Evolutionary conservation across 2,329 filamentous ascomycete genomes (phyloP), one percentile per base, ranked within the genome.

Genomic region (Aspergillus hortae): DNA sequence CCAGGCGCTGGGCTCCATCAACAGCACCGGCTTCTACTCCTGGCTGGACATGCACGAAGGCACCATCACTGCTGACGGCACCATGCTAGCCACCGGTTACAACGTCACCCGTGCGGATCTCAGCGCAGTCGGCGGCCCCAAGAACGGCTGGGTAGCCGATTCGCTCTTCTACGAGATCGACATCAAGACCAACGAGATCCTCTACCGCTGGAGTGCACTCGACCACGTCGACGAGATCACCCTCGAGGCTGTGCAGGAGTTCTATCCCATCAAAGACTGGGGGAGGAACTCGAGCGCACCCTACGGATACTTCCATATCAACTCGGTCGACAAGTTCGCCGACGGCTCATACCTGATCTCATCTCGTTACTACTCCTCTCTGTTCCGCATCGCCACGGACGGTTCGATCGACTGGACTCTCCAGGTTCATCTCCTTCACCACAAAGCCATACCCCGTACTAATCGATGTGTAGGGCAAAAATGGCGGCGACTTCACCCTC

Each of bases 151-250:
- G 61, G 58, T 67, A 12, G 44, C 61, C 7, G 64, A 70, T 51
- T 60, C 62, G 6, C 57, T 67, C 17, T 53, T 66, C 49, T 61
- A 64, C 43, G 64, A 66, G 49, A 61, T 66, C 15, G 64, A 67
- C 14, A 51, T 67, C 17, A 53, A 51, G 10, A 68, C 64, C 6
- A 65, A 63, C 15, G 56, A 63, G 15, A 56, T 64, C 4, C 42
- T 67, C 5, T 65, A 60, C 49, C 53, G 56, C n/a, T 68, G 64
- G 66, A 64, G 61, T 40, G 62, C 66, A 12, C 52, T 60, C 4
- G 65, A 67, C 11, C 60, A 67, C 41, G 2, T 42, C 11, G 17
- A 42, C 19, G 5, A 42, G 17, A 42, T 42, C 19, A 19, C 40
- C 15, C 40, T 42, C 4, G 40, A 42, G 40, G 40, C n/a, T 6